Evolutionary conservation across 306 rosid genomes (phyloP), one percentile per base, ranked within the genome.

Genomic region (Castanea sativa): DNA sequence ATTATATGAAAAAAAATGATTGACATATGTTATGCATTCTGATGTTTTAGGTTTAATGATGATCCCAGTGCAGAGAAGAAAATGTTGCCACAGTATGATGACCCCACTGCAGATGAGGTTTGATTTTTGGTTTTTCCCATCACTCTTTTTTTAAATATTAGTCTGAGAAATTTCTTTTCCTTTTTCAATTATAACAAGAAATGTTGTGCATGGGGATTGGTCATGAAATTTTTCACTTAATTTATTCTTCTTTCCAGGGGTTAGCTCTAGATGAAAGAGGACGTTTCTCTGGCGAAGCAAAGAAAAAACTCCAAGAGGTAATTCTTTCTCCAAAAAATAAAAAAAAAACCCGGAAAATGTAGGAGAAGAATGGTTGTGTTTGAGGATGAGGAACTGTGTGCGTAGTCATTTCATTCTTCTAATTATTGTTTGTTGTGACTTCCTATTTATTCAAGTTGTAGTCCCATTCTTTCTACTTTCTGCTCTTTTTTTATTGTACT

Each of bases 41-140:
- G 69, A 72, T 81, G 75, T 81, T 81, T 73, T 86, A 93, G 99
- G 89, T 95, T 91, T 85, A 93, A 91, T 69, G 99, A 95, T 78
- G 99, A 95, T 61, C 95, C 90, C 15, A 57, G 57, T 29, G 15
- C 51, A 4, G 97, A 95, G 87, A 95, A 89, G 91, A 93, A 88
- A 88, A 91, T 95, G 32, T 94, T 95, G 80, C 96, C 99, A 49
- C 85, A 95, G 64, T 95, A 95, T 85, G 98, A 95, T 85, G 99
- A 93, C 79, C 94, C 97, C 10, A 82, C 73, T 63, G 77, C 84
- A 11, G 97, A 93, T 16, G 99, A 91, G 97, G 98, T 95, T 56
- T 75, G 53, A 69, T 56, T 74, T 59, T 74, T 69, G 43, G 14
- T 57, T 59, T 60, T 20, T 56, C 16, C 9, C 19, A 38, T 38